Evolutionary conservation across 192 early-diverging fungal genomes (phyloP).

Genomic region (Coemansia sp.): DNA sequence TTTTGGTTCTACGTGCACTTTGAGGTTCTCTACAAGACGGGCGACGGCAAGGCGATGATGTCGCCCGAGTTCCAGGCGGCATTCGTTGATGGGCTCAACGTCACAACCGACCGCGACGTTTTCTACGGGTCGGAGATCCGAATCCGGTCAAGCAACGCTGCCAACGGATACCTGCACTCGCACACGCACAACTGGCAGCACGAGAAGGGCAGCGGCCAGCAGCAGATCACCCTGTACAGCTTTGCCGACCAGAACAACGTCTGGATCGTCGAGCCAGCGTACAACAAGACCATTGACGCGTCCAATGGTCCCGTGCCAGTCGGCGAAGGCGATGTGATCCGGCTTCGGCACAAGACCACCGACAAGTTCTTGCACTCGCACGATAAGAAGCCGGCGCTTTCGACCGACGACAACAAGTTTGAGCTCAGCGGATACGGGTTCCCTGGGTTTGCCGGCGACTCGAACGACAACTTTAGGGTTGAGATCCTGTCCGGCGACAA

Average conservation of each 20-base stretch:
- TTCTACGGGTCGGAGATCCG: constrained; percentile 55
- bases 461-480: constrained; percentile 87
- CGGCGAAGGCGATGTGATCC: constrained; percentile 65
- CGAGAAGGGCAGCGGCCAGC: constrained; percentile 69
- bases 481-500: constrained; percentile 64
- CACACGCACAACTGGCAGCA: constrained; percentile 66
- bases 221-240: constrained; percentile 80
- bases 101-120: constrained; percentile 49
- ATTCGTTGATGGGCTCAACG: constrained; percentile 61
- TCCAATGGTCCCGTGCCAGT: constrained; percentile 56
- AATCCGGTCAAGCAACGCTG: constrained; percentile 44
- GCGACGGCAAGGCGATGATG: constrained; percentile 93
- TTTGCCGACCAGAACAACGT: constrained; percentile 86
- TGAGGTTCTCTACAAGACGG: constrained; percentile 65
- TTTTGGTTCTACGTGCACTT: constrained; percentile 92
- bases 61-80: constrained; percentile 85
- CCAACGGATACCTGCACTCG: constrained; percentile 56
- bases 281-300: constrained; percentile 36
- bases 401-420: constrained; percentile 66
- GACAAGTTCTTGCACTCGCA: constrained; percentile 71
- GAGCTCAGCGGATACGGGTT: constrained; percentile 76
- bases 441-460: constrained; percentile 73
- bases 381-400: constrained; percentile 66
- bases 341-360: constrained; percentile 68
- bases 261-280: constrained; percentile 61